phyloP scores from a whole-genome alignment of 148 eudicot genomes.

The Chenopodium formosanum region DNA sequence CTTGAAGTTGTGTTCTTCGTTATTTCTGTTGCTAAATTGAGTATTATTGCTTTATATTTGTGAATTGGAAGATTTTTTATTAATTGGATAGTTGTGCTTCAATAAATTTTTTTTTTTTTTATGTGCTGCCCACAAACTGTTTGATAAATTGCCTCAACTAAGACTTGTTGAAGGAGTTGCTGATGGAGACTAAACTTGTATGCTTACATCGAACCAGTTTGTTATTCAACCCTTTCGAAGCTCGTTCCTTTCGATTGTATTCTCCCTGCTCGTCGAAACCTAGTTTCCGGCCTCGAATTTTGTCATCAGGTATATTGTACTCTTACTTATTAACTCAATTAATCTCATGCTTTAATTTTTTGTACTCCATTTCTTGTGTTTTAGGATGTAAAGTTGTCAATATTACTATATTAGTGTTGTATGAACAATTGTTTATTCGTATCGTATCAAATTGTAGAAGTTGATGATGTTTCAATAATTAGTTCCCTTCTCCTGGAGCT shows the following conservation, averaged over 20 bases:
- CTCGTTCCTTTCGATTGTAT: not conserved
- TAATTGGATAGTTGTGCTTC: not conserved
- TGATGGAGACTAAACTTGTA: slow-evolving; percentile 35
- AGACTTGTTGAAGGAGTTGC: slow-evolving; percentile 27
- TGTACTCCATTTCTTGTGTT: not conserved
- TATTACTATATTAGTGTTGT: not conserved
- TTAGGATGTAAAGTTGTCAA: not conserved
- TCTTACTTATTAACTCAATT: not conserved
- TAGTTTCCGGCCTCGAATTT: slow-evolving; percentile 10
- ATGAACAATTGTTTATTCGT: not conserved
- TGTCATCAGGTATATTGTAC: slow-evolving; percentile 15
- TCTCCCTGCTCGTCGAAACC: not conserved
- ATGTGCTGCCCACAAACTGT: not conserved
- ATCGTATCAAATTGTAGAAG: not conserved
- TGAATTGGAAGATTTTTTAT: not conserved
- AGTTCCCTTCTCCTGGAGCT: not conserved
- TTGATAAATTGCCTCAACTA: not conserved
- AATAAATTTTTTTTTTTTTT: no score
- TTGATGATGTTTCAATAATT: not conserved
- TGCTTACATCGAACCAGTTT: slow-evolving; percentile 29
- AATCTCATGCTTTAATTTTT: not conserved
- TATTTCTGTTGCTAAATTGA: no score
- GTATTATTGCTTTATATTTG: not conserved
- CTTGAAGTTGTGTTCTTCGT: no score
- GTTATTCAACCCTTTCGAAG: not conserved